Base-by-base conservation (phyloP, 306 rosid species). In the Echinosophora koreensis region DNA sequence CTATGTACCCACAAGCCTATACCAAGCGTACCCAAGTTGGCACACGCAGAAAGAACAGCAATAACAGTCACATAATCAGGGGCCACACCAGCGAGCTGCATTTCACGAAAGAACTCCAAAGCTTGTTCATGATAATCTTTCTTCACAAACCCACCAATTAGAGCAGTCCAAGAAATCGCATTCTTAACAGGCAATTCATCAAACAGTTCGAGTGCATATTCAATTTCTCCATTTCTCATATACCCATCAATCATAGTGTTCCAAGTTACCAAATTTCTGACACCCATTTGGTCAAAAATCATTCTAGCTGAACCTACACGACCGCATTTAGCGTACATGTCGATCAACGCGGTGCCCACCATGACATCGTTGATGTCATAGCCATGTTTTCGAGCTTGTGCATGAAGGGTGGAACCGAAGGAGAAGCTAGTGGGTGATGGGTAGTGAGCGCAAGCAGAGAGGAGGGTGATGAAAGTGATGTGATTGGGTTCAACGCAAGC, bases 1-100 rank as follows among this genome's bases (percentile, higher is more conserved):
- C 89, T 78, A 62, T 90, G 87, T 6, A 87, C 74, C 97, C 98
- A 94, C 74, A 94, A 81, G 2, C 98, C 98, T 27, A 88, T 81
- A 66, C 91, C 81, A 4, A 92, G 89, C 0, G 97, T 72, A 14
- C 98, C 98, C 77, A 92, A 86, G 77, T 94, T 94, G 38, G 98
- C 97, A 79, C 97, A 92, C 0, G 97, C 97, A 0, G 93, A 81
- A 17, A 92, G 85, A 28, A 92, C 88, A 59, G 97, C 86, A 46
- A 94, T 94, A 32, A 92, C 69, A 13, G 98, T 88, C 76, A 94
- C 98, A 77, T 87, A 85, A 83, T 90, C 97, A 6, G 94, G 91
- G 6, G 63, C 82, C 50, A 92, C 87, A 5, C 92, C 91, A 3
- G 92, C 71, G 5, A 88, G 49, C 79, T 87, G 97, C 98, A 94